Evolutionary conservation across 129 eudicot genomes (phyloP).

Genomic region (Saposhnikovia divaricata): DNA sequence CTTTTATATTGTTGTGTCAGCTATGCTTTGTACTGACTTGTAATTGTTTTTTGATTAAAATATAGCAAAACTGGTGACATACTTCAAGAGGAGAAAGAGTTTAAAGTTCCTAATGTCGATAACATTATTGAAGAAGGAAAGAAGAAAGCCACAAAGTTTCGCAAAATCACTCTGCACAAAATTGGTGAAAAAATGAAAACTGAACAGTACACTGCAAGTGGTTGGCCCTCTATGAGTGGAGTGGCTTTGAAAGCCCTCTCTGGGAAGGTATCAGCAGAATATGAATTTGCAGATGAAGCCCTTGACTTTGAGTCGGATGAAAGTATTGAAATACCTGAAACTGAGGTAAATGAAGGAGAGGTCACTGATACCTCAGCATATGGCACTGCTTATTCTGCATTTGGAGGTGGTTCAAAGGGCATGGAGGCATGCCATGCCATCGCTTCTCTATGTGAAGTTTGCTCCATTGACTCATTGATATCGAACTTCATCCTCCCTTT

Average conservation of each 20-base stretch:
- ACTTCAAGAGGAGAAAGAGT: conserved; percentile 56
- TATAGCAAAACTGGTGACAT: conserved; percentile 47
- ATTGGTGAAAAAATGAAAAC: conserved; percentile 33
- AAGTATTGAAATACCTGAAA: conserved; percentile 15
- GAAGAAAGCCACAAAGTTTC: conserved; percentile 61
- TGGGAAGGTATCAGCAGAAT: conserved; percentile 77
- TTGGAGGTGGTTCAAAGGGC: conserved; percentile 72
- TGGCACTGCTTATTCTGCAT: conserved; percentile 74
- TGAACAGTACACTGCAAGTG: conserved; percentile 72
- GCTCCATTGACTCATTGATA: conserved; percentile 85
- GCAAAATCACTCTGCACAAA: conserved; percentile 48
- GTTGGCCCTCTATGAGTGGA: conserved; percentile 96
- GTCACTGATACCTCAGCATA: conserved; percentile 24
- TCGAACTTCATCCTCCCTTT: conserved; percentile 92
- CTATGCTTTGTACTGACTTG: background rate
- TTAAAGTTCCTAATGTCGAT: conserved; percentile 65
- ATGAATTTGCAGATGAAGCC: conserved; percentile 45
- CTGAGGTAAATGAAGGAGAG: conserved; percentile 15
- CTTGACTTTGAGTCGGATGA: conserved; percentile 21
- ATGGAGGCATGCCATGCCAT: conserved; percentile 94
- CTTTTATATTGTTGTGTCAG: background rate
- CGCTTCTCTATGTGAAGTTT: conserved; percentile 85
- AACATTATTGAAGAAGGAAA: conserved; percentile 94
- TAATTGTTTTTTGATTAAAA: background rate
- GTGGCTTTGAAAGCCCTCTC: conserved; percentile 69